Evolutionary conservation across 164 flowering plant species (phyloP), one percentile per base, ranked within the genome.

Genomic region (Nymphaea colorata): DNA sequence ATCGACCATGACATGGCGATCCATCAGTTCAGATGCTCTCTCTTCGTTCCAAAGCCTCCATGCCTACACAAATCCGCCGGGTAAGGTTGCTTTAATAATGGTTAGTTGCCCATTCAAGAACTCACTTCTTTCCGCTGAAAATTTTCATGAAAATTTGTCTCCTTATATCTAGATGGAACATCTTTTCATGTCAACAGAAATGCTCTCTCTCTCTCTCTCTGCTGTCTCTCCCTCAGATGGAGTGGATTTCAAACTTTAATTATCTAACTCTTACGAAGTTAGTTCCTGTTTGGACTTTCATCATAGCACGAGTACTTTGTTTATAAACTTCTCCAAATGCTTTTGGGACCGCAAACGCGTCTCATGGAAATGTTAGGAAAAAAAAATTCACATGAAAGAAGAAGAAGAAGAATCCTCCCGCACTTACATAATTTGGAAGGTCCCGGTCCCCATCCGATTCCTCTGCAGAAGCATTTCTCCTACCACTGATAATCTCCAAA

Each of bases 401-500:
- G 16, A 8, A 55, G 16, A 8, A 8, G 10, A 15, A 55, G 10
- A 55, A 55, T 8, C 10, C 59, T 55, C 10, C 16, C 1, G 2
- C 12, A 55, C 16, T 8, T 8, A 8, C 12, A 55, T 55, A 55
- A 55, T 55, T 55, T 8, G 10, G 10, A 55, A 70, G 77, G 15
- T 4, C 25, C 18, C 17, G 17, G 64, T 16, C 25, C 43, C 67
- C 67, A 43, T 65, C 53, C n/a, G n/a, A 12, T 65, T 42, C 53
- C 11, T 44, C 36, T 25, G 36, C 36, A 25, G 36, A 25, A 25
- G 36, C 36, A 25, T 25, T 25, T 25, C 36, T 25, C 36, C 36
- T 25, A 25, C 84, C 84, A 6, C 69, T 72, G 6, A 82, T 43
- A 3, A 82, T 79, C 68, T 85, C 87, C 4, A 84, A 57, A n/a